phyloP scores from a whole-genome alignment of 202 grass and related monocot genomes.

The Eragrostis tef region DNA sequence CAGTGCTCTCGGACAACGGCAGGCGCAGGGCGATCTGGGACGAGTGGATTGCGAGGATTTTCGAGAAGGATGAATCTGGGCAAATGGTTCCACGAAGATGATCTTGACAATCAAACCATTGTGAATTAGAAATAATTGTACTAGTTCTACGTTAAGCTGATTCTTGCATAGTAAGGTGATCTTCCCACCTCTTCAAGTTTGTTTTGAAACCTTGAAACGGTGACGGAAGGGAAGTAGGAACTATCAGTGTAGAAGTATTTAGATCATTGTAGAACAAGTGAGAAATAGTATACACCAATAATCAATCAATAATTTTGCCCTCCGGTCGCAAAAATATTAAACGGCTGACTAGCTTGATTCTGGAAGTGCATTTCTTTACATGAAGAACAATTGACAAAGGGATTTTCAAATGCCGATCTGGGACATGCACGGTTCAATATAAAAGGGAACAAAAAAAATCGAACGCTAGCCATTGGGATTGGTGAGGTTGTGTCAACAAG shows the following conservation, averaged over 20 bases:
- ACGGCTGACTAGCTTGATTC: not conserved
- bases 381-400: too few species aligned
- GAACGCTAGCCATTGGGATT: too few species aligned
- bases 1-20: conserved; percentile 8
- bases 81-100: conserved; percentile 62
- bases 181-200: conserved; percentile 33
- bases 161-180: conserved; percentile 3
- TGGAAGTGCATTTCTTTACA: not conserved
- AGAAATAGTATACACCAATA: not conserved
- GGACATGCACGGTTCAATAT: too few species aligned
- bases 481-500: too few species aligned
- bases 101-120: not conserved
- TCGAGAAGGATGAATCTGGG: conserved; percentile 69
- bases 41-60: conserved; percentile 62
- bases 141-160: not conserved
- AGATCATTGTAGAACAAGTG: not conserved
- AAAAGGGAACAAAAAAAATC: too few species aligned
- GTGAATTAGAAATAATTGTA: not conserved
- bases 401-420: too few species aligned
- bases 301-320: not conserved
- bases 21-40: conserved; percentile 53
- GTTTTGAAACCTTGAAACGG: conserved; percentile 49
- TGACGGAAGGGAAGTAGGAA: conserved; percentile 24
- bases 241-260: not conserved
- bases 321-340: not conserved